Base-by-base conservation (phyloP, 768 basidiomycete genomes). In the Lentinula guzmanii region DNA sequence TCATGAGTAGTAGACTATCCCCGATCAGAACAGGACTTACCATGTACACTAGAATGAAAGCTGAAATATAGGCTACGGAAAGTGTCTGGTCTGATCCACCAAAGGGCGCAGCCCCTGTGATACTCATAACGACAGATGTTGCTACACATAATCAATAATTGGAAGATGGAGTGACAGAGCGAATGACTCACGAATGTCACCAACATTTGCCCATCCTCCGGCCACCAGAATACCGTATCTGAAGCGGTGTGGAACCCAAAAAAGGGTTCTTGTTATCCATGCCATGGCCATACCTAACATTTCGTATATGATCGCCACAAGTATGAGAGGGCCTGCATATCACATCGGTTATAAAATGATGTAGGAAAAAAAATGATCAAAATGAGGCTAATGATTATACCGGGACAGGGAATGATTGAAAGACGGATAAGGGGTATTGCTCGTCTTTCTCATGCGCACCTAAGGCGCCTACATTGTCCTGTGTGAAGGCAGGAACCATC, bases 241-340 rank as follows among this genome's bases (percentile, higher is more conserved):
- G 67, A 91, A 91, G 31, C 87, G 79, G 67, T 89, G 86, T 1
- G 90, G 90, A 2, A 91, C 88, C 84, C 89, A 91, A 66, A 87
- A 90, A 54, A 87, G 65, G 63, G 82, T 80, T 53, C 81, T 82
- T 58, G 84, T 72, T n/a, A 81, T 52, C 75, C 78, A 85, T 0
- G 84, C 83, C 24, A 86, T 75, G 6, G 70, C 39, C 8, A 84
- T 68, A 6, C 90, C 87, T 4, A 87, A 70, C 2, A 66, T 67
- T 62, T 86, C 80, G 64, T 91, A 91, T 4, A 86, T 55, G 0
- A 87, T 31, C 0, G 82, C 84, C n/a, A 89, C 72, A 11, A 89
- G 74, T 31, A 86, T 66, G 11, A 91, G 75, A 1, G 89, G 89
- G 4, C 86, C 88, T 89, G 51, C 28, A 50, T 24, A 24, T 45